Base-by-base conservation (phyloP, 805 yeast genomes). In the Nakazawaea sp. region DNA sequence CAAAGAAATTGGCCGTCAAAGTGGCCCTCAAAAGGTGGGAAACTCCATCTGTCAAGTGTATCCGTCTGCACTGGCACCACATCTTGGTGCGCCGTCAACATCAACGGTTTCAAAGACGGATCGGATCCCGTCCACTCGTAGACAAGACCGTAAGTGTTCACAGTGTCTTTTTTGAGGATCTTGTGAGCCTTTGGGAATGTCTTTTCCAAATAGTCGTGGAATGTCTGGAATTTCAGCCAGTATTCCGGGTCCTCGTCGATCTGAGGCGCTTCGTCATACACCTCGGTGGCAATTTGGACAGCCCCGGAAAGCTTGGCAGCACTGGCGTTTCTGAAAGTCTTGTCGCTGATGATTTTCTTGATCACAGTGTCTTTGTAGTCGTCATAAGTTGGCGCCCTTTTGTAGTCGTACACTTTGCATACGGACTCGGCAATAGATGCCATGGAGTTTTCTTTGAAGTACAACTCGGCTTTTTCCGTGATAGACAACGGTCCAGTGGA, bases 41-140 rank as follows among this genome's bases (percentile, higher is more conserved):
- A 63, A 0, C 63, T 58, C 92, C 92, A 83, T 38, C 70, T 61
- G 20, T 51, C 56, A 35, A 66, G 48, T 0, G 87, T 75, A 16
- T 66, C 70, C 10, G 57, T 53, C 45, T 76, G 82, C n/a, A 81
- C 81, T 1, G 92, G 90, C 8, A 81, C 90, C 4, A 78, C 84
- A 49, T 83, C 92, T 53, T 75, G 81, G 52, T 83, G 92, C 0
- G 86, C 87, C 50, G 79, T 74, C 39, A 81, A 62, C 55, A 83
- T 50, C 16, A 76, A 46, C 6, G 94, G 92, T 52, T 79, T 78
- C 41, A 77, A 58, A 5, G 48, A 39, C n/a, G 51, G 35, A 32
- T 70, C 49, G 4, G 73, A 54, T 5, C 92, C 90, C 43, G 69
- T 55, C 76, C 83, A 72, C 7, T 81, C 74, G 55, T 62, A 72